Conservation (phyloP, 2,329 filamentous ascomycete genomes). For the Botrytis squamosa region DNA sequence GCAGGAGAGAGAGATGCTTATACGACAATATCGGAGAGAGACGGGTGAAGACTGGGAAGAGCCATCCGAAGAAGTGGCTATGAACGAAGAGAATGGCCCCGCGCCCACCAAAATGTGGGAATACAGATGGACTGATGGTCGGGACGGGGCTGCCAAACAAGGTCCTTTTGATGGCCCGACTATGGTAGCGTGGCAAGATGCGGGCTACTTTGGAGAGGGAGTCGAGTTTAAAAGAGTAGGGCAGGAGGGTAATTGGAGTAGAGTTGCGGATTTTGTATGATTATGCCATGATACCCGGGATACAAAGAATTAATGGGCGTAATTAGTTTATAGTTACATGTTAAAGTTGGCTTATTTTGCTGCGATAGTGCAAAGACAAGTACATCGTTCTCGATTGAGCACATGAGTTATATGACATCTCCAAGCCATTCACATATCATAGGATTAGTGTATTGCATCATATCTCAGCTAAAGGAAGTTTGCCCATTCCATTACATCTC, state of each 20-base stretch:
- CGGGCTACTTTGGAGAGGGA: slow-evolving; percentile 88
- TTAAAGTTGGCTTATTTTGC: background rate
- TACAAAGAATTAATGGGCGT: background rate
- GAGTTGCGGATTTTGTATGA: slow-evolving; percentile 40
- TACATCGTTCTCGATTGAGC: background rate
- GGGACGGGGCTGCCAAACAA: slow-evolving; percentile 75
- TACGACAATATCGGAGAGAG: slow-evolving; percentile 79
- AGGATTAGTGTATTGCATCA: background rate
- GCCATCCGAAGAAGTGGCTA: slow-evolving; percentile 41
- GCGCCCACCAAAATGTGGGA: slow-evolving; percentile 66
- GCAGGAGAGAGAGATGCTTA: slow-evolving; percentile 76
- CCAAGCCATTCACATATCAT: background rate
- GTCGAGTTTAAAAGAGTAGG: slow-evolving; percentile 72
- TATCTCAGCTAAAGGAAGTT: background rate
- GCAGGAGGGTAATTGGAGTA: slow-evolving; percentile 45
- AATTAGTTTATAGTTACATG: background rate
- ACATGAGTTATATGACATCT: background rate
- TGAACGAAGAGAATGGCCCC: slow-evolving; percentile 33
- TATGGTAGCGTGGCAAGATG: slow-evolving; percentile 89
- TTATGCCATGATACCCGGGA: slow-evolving; percentile 18
- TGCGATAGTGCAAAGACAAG: background rate
- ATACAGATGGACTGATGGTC: slow-evolving; percentile 86
- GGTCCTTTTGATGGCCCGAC: slow-evolving; percentile 82
- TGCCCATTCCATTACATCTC: background rate
- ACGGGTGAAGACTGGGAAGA: slow-evolving; percentile 83